These are phyloP conservation scores for Fusarium sp. DNA, from an alignment of 2,329 filamentous ascomycete species.

Conservation along the genomic window DNA sequence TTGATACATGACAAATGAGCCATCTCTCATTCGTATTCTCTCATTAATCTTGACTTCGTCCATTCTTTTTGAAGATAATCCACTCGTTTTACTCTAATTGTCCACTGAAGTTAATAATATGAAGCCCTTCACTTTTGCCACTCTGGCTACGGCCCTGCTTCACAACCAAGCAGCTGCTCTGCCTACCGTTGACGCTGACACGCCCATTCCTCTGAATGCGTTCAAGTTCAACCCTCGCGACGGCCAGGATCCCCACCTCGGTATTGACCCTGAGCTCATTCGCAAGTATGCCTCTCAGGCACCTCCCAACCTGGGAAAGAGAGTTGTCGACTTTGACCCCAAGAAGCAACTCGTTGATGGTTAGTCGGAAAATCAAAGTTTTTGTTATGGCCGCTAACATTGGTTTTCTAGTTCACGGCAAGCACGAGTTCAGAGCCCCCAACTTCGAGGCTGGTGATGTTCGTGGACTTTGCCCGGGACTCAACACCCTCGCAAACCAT, in stretches of 20 bases:
- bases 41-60: slow-evolving; percentile 5
- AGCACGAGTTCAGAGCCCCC: slow-evolving; percentile 27
- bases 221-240: slow-evolving; percentile 8
- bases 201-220: slow-evolving; percentile 27
- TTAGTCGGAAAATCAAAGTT: background rate
- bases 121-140: slow-evolving; percentile 25
- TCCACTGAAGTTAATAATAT: slow-evolving; percentile 3
- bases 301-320: slow-evolving; percentile 13
- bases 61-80: slow-evolving; percentile 1
- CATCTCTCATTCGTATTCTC: slow-evolving; percentile 23
- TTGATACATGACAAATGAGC: slow-evolving; percentile 27
- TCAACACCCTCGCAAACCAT: slow-evolving; percentile 37
- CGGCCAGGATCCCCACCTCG: slow-evolving; percentile 20
- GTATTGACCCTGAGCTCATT: slow-evolving; percentile 32
- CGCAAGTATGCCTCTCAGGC: slow-evolving; percentile 30
- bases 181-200: slow-evolving; percentile 14
- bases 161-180: slow-evolving; percentile 19
- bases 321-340: slow-evolving; percentile 23
- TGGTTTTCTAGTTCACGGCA: slow-evolving; percentile 18
- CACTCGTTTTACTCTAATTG: slow-evolving; percentile 8
- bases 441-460: slow-evolving; percentile 29
- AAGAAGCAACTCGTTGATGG: slow-evolving; percentile 31
- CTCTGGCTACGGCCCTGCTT: slow-evolving; percentile 18
- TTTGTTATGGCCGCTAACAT: rapidly evolving
- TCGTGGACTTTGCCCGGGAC: slow-evolving; percentile 34